Base-by-base conservation (phyloP, 2,329 filamentous ascomycete genomes). In the Fusarium albosuccineum region DNA sequence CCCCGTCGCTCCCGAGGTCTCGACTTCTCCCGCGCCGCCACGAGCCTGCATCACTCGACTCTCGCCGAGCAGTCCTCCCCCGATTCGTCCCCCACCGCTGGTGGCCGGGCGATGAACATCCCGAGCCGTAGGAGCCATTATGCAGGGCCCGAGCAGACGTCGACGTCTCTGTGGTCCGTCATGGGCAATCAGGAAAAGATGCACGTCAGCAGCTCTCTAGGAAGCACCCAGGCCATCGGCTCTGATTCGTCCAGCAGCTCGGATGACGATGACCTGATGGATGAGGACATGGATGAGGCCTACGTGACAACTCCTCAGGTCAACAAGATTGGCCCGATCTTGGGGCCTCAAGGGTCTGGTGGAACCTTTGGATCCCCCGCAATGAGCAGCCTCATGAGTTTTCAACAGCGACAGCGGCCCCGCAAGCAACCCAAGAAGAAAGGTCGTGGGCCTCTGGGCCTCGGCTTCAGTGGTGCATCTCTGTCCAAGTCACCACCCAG, bases 11-110 rank as follows among this genome's bases (percentile, higher is more conserved):
- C 94, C 30, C 89, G 95, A 57, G 95, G 95, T 42, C 84, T 97
- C 63, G 95, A 98, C 80, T 98, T 97, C 78, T 95, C 95, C 40
- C 88, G 95, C 70, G 94, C 94, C 10, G 96, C 93, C 65, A 97
- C 95, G 10, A 97, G 94, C 76, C 85, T 99, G 22, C 96, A 98
- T 80, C 96, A 98, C 79, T 97, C 95, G 14, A 98, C 92, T 1
- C 86, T 98, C 9, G 94, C 95, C 57, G 93, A 97, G 71, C 88
- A 91, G 76, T 92, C 92, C 1, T 96, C 92, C 6, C 94, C 94
- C 4, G 94, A 97, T 77, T 96, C 93, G 0, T 97, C 94, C 1
- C 96, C 96, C 1, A 94, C 91, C 11, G 90, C 96, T 56, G 89
- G 90, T 53, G 89, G 91, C 37, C 80, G 83, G 66, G 87, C 85